Base-by-base conservation (phyloP, 257 asterid genomes). In the Nicotiana tomentosiformis region DNA sequence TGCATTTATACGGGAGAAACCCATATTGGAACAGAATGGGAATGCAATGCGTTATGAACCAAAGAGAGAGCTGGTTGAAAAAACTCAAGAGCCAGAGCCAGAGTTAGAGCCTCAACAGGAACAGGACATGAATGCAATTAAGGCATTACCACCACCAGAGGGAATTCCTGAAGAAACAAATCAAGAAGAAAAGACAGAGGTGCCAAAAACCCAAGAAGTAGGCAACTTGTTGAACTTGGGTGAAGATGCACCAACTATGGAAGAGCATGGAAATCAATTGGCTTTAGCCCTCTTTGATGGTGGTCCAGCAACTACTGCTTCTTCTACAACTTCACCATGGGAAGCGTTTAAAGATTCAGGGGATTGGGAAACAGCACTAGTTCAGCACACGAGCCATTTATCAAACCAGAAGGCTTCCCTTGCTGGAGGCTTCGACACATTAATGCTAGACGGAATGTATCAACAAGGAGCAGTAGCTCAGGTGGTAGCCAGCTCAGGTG, bases 381-480 rank as follows among this genome's bases (percentile, higher is more conserved):
- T 93, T 62, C 94, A 92, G 55, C 87, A 97, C 7, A 88, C 92
- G 6, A 93, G 97, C 87, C 95, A 91, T 78, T 83, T 94, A 83
- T 86, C 93, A 1, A 92, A 90, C 90, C 98, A 92, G 66, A 89
- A 89, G 81, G 85, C 88, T 9, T 84, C 93, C 3, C 90, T 93
- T 9, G 91, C 98, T 0, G 95, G 97, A 7, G 98, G 97, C 2
- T 90, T 94, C 33, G 88, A 88, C 74, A 84, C 91, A 0, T 37
- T 94, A 88, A 86, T 92, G 81, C 93, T 95, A 12, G 93, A 94
- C 64, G 98, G 98, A 3, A 93, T 96, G 98, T 95, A 96, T 86
- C 95, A 91, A 64, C 98, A 96, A 33, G 98, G 95, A 4, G 82
- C 84, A 3, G 77, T 84, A 2, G 68, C 89, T 20, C 92, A 91